Evolutionary conservation across 1,284 basidiomycete genomes (phyloP), one percentile per base, ranked within the genome.

Genomic region (Puccinia hordei): DNA sequence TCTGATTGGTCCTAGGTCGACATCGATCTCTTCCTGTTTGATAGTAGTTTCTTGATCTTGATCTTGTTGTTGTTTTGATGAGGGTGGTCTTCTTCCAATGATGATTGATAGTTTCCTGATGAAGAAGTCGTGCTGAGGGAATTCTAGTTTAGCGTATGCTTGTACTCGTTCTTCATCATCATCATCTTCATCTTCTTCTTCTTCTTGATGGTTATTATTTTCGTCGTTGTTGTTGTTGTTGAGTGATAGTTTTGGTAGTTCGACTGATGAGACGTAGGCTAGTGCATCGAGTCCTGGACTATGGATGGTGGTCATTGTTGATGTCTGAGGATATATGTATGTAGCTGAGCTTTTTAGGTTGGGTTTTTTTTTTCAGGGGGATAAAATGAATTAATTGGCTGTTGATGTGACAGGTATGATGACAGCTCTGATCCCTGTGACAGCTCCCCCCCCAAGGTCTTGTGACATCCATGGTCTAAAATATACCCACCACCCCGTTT

Each of bases 1-100:
- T 89, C 98, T 98, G 82, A 98, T 89, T 0, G 94, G 92, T 4
- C 97, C 97, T 6, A 99, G 90, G 87, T 99, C 97, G 65, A 99
- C 94, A 84, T 99, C 97, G 65, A 86, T 69, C 24, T 46, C 49
- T 59, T 71, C 66, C 9, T 59, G 44, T 55, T 59, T 57, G 49
- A 69, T 78, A 10, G 17, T 35, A 27, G 59, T 27, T 19, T 63
- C 33, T 63, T 63, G 59, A 27, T 33, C 9, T 33, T 63, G 59
- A 30, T 63, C 33, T 65, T 38, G 30, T 38, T 65, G 15, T 8
- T 65, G 13, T 22, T 65, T 35, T 38, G 17, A 61, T 53, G 59
- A 46, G 46, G 76, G 76, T 55, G 55, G 66, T 71, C 76, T 66
- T 61, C 76, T 38, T 33, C 76, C 76, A 6, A 79, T 79, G 33